Evolutionary conservation across 129 eudicot genomes (phyloP), one percentile per base, ranked within the genome.

Genomic region (Rutidosis leptorrhynchoides): DNA sequence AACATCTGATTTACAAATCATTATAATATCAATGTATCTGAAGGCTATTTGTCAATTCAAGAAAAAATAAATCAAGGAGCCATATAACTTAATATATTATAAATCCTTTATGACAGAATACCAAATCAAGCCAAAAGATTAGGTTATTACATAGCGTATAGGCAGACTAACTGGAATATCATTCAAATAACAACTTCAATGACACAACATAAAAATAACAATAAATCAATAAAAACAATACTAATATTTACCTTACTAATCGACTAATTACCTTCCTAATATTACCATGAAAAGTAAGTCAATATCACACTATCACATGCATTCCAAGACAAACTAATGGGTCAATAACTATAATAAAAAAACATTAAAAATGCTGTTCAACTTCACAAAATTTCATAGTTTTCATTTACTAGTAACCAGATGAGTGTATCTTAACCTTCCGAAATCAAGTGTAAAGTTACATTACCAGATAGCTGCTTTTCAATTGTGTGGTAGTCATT

Each of bases 401-500:
- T 27, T 45, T 25, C 26, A 70, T 59, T 3, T 1, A 20, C 7
- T 56, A 10, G 9, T 25, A 12, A 24, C 61, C 32, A 11, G 62
- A 56, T 25, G 32, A 25, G 19, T 48, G 54, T n/a, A 48, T n/a
- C n/a, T n/a, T 1, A 55, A 35, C 35, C 17, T 27, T 45, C 72
- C 25, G 6, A 4, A 25, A 63, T 40, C 40, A 42, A 57, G 15
- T 49, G 24, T 63, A 58, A 54, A 40, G 26, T 55, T 20, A 63
- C 67, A 48, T 78, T 52, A 73, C 82, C 75, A 68, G 62, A 53
- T 14, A 29, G 43, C 29, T 15, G 53, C 69, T 65, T 58, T 71
- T 58, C 51, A 58, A 26, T 71, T 49, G 33, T 22, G 17, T 65
- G 32, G 53, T 71, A 55, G 62, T 62, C 59, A 40, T 53, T 62